Conservation (phyloP, 768 basidiomycete genomes). For the Tulasnella sp. region DNA sequence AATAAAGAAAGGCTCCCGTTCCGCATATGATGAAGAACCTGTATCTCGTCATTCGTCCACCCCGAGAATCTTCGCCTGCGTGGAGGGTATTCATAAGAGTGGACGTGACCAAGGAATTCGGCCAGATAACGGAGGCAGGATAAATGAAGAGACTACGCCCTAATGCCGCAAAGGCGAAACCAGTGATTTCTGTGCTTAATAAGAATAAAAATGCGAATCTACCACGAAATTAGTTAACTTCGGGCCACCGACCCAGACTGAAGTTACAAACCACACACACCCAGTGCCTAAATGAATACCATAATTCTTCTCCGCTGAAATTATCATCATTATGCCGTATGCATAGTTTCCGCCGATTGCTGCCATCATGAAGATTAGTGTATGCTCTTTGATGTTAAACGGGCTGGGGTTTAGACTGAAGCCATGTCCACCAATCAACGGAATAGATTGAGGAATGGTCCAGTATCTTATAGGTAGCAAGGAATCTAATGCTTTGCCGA, state of each 20-base stretch:
- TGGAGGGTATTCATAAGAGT: conserved; percentile 96
- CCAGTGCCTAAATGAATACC: conserved; percentile 60
- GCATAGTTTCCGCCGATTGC: conserved; percentile 47
- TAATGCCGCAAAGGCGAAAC: conserved; percentile 88
- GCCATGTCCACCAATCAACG: conserved; percentile 47
- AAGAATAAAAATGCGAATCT: conserved; percentile 71
- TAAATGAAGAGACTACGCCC: conserved; percentile 87
- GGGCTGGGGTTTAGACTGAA: conserved; percentile 89
- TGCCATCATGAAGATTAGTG: conserved; percentile 87
- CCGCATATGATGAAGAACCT: conserved; percentile 70
- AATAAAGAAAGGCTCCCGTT: conserved; percentile 70
- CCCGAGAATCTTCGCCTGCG: conserved; percentile 73
- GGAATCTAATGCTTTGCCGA: conserved; percentile 82
- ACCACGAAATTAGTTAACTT: not conserved
- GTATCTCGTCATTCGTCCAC: conserved; percentile 60
- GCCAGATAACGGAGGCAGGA: conserved; percentile 99
- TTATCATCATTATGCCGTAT: conserved; percentile 80
- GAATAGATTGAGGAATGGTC: conserved; percentile 46
- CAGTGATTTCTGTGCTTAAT: conserved; percentile 88
- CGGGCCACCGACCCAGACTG: not conserved
- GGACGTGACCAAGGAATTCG: conserved; percentile 86
- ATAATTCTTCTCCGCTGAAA: conserved; percentile 78
- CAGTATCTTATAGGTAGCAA: conserved; percentile 68
- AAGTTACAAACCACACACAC: conserved; percentile 30
- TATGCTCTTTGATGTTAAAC: conserved; percentile 97